Evolutionary conservation across 1,284 basidiomycete species (phyloP), one percentile per base, ranked within the genome.

Genomic region (Irpex sp.): DNA sequence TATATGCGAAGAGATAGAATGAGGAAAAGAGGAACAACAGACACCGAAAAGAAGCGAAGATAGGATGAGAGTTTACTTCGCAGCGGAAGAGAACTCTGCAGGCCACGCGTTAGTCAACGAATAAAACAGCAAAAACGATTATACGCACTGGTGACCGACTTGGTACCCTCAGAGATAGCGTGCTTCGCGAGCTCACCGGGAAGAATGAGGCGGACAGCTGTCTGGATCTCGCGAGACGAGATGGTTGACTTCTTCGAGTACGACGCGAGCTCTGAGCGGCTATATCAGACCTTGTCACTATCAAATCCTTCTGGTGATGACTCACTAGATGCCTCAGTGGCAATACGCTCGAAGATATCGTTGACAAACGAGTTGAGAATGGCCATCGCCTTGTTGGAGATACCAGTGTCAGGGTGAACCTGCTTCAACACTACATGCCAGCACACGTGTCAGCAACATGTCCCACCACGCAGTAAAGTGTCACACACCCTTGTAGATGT

Each of bases 161-260:
- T 90, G 65, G 88, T 90, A 53, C 91, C 91, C 78, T 93, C 91
- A 19, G 89, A 91, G 78, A 93, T 90, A 72, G 89, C 90, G 78
- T 92, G 90, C 84, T 92, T 92, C 70, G 87, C 87, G 61, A 90
- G 80, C 76, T 91, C 88, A 75, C 87, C 88, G 60, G 88, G 88
- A 43, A 90, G 81, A 76, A 90, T 88, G 65, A 90, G 81, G 63
- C 88, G 83, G 64, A 88, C 87, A 60, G 84, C 77, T n/a, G 88
- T 90, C 76, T 90, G 88, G 73, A 90, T 89, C 79, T 89, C 88
- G 66, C 87, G 85, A 49, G 87, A 88, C 57, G 87, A 88, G 77
- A 89, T 89, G 66, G 88, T 90, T 21, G 86, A 87, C 80, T 87
- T 87, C 81, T 88, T 88, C 68, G 87, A 88, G 81, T 90, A 89